A percentile compares a stretch with the other conserved stretches of the same genome.
phyloP scores from a whole-genome alignment of 495 filamentous ascomycete species.

The Neurospora sp. region DNA sequence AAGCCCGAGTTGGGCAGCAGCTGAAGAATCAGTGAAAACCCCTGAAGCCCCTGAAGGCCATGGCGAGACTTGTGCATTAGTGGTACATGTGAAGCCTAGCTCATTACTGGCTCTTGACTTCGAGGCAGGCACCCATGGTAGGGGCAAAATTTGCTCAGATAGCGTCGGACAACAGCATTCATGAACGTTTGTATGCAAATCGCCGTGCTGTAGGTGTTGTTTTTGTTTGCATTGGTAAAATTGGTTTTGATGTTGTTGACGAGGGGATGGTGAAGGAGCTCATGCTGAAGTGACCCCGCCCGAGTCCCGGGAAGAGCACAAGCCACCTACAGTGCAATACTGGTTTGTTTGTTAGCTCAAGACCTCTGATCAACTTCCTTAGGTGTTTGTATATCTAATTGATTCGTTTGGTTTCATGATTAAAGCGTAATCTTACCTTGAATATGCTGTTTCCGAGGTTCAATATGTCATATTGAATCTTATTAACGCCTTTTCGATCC shows the following conservation, averaged over 20 bases:
- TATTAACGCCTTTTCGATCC: no score
- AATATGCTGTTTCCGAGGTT: no score
- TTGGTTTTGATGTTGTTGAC: not conserved
- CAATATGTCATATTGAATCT: no score
- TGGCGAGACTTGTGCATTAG: not conserved
- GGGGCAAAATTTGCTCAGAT: no score
- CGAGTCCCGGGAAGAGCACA: not conserved
- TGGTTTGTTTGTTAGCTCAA: no score
- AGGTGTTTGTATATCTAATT: no score
- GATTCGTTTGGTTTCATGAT: no score
- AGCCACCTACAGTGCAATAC: not conserved
- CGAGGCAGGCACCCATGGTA: not conserved
- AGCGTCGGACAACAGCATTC: not conserved
- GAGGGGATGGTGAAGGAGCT: not conserved
- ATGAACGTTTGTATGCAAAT: not conserved
- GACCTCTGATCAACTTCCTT: no score
- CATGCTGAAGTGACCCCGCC: not conserved
- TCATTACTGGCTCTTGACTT: not conserved
- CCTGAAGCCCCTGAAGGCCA: not conserved
- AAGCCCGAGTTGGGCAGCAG: not conserved
- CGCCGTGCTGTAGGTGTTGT: not conserved
- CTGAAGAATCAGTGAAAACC: not conserved
- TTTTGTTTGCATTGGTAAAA: no score
- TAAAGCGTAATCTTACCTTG: no score
- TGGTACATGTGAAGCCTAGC: not conserved